Conservation (phyloP, 768 basidiomycete genomes). For the Chalciporus pseudorubinellus region DNA sequence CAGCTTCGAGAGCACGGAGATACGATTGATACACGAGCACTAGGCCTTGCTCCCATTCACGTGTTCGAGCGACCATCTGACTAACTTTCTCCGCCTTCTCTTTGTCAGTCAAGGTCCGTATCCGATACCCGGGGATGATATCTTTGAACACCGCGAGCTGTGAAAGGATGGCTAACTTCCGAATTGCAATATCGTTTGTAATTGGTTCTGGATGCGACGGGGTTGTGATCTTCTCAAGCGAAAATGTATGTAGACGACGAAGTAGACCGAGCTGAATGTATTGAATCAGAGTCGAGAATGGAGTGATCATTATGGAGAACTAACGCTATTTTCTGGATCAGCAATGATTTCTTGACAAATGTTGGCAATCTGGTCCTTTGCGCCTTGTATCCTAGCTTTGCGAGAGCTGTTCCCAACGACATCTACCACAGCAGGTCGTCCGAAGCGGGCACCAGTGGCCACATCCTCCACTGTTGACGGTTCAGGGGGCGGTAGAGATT, state of each 20-base stretch:
- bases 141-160: slow-evolving; percentile 95
- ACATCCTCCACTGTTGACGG: slow-evolving; percentile 58
- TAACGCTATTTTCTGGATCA: slow-evolving; percentile 92
- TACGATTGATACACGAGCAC: slow-evolving; percentile 87
- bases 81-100: slow-evolving; percentile 93
- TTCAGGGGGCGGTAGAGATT: slow-evolving; percentile 27
- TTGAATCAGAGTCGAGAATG: slow-evolving; percentile 13
- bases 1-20: slow-evolving; percentile 78
- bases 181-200: slow-evolving; percentile 74
- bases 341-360: slow-evolving; percentile 92
- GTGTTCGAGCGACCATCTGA: slow-evolving; percentile 83
- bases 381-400: slow-evolving; percentile 63
- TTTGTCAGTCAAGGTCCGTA: slow-evolving; percentile 84
- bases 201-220: slow-evolving; percentile 69
- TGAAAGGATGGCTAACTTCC: slow-evolving; percentile 85
- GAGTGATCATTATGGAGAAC: slow-evolving; percentile 27
- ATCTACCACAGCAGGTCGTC: slow-evolving; percentile 75
- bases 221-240: slow-evolving; percentile 70
- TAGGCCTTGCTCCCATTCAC: slow-evolving; percentile 96
- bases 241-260: slow-evolving; percentile 85
- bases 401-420: slow-evolving; percentile 67
- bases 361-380: slow-evolving; percentile 91
- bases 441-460: slow-evolving; percentile 82
- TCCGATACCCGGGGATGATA: slow-evolving; percentile 93
- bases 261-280: slow-evolving; percentile 74